Conservation (phyloP, 352 stramenopile species). For the Phytophthora pseudosyringae region DNA sequence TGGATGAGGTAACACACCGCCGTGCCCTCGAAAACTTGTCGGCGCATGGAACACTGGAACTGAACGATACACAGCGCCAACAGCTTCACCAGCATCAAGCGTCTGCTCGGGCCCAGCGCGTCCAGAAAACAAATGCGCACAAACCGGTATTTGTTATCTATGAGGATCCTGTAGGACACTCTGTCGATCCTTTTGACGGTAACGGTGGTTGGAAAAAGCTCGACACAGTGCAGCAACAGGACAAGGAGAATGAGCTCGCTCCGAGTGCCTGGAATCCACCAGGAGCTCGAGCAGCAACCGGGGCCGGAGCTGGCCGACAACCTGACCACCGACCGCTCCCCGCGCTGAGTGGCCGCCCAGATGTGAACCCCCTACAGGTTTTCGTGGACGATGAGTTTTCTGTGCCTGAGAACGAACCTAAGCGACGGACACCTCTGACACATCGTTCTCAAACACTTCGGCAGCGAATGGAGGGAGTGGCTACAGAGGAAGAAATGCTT, state of each 20-base stretch:
- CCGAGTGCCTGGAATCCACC: slow-evolving; percentile 57
- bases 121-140: slow-evolving; percentile 68
- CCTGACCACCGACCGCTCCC: slow-evolving; percentile 9
- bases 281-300: slow-evolving; percentile 5
- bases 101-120: slow-evolving; percentile 56
- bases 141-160: slow-evolving; percentile 89
- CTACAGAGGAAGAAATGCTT: slow-evolving; percentile 82
- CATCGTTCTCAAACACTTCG: slow-evolving; percentile 70
- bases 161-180: slow-evolving; percentile 61
- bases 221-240: slow-evolving; percentile 66
- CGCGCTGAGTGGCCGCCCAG: slow-evolving; percentile 7
- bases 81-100: slow-evolving; percentile 74
- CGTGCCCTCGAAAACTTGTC: slow-evolving; percentile 72
- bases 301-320: slow-evolving; percentile 9
- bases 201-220: slow-evolving; percentile 77
- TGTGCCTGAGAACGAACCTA: slow-evolving; percentile 27
- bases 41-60: slow-evolving; percentile 47
- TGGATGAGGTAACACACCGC: slow-evolving; percentile 56
- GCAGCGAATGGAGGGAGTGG: slow-evolving; percentile 69
- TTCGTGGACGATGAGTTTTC: slow-evolving; percentile 82
- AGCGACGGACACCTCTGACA: slow-evolving; percentile 41
- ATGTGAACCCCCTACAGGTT: slow-evolving; percentile 61
- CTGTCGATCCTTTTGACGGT: slow-evolving; percentile 66
- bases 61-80: slow-evolving; percentile 60
- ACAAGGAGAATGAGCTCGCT: slow-evolving; percentile 80